Evolutionary conservation across 495 filamentous ascomycete species (phyloP).

Genomic region (Penicillium cataractarum): DNA sequence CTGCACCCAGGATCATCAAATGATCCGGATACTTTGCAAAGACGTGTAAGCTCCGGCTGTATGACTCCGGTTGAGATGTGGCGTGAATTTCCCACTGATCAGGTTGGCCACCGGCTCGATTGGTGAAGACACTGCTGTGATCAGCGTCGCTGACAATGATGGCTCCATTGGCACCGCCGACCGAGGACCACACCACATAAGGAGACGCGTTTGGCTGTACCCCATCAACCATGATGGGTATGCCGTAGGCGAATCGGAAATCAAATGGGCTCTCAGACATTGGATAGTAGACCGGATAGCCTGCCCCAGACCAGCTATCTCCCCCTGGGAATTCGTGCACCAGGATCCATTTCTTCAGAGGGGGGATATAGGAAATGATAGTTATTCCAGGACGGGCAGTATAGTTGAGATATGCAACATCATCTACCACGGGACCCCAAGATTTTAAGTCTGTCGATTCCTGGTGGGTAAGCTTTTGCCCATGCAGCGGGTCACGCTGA

Average conservation of each 20-base stretch:
- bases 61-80: not conserved
- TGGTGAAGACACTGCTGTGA: constrained; percentile 4
- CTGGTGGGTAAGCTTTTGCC: constrained; percentile 65
- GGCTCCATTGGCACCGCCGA: not conserved
- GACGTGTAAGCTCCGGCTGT: constrained; percentile 5
- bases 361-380: constrained; percentile 52
- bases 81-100: constrained; percentile 3
- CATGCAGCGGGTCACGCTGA: constrained; percentile 61
- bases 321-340: constrained; percentile 54
- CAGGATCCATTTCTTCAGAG: constrained; percentile 57
- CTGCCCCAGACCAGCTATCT: constrained; percentile 36
- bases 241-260: constrained; percentile 10
- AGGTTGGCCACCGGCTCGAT: not conserved
- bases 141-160: constrained; percentile 6
- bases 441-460: constrained; percentile 51
- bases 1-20: constrained; percentile 4
- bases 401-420: constrained; percentile 58
- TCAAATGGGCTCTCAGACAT: constrained; percentile 48
- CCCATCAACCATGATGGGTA: constrained; percentile 39
- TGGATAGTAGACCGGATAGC: constrained; percentile 50
- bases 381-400: constrained; percentile 66
- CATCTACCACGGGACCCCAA: constrained; percentile 59
- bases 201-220: constrained; percentile 40
- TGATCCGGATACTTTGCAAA: not conserved
- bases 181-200: constrained; percentile 2